Percentiles rank a stretch among this genome's conserved stretches.
These are phyloP conservation scores for Cadophora sp. DNA, from an alignment of 2,329 filamentous ascomycete species.

Conservation along the genomic window DNA sequence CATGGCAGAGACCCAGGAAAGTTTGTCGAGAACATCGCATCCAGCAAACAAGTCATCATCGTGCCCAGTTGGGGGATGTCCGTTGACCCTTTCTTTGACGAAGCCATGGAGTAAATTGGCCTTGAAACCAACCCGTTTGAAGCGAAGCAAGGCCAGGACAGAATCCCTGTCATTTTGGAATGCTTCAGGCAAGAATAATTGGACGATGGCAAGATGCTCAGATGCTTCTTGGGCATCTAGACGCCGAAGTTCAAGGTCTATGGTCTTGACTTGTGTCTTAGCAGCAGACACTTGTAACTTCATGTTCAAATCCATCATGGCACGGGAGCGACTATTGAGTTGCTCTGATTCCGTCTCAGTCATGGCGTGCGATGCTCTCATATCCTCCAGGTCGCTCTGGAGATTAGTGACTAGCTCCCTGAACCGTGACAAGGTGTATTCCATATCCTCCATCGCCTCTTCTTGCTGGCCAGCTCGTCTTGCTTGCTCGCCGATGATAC, in stretches of 20 bases:
- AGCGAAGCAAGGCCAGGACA: slow-evolving; percentile 85
- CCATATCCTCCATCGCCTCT: slow-evolving; percentile 81
- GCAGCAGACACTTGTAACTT: slow-evolving; percentile 89
- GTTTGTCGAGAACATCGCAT: slow-evolving; percentile 83
- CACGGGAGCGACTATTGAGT: slow-evolving; percentile 83
- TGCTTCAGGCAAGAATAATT: slow-evolving; percentile 85
- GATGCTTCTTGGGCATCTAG: slow-evolving; percentile 88
- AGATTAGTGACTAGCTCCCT: slow-evolving; percentile 85
- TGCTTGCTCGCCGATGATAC: slow-evolving; percentile 80
- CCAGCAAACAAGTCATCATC: slow-evolving; percentile 82
- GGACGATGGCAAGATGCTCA: slow-evolving; percentile 88
- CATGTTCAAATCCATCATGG: slow-evolving; percentile 96
- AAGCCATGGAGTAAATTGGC: slow-evolving; percentile 79
- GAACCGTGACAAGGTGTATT: slow-evolving; percentile 89
- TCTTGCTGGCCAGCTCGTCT: slow-evolving; percentile 79
- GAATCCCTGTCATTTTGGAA: slow-evolving; percentile 84
- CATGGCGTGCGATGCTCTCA: slow-evolving; percentile 89
- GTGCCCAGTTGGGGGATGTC: slow-evolving; percentile 69
- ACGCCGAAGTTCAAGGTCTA: slow-evolving; percentile 86
- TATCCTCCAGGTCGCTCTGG: slow-evolving; percentile 87
- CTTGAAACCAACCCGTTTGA: slow-evolving; percentile 90
- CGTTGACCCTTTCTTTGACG: slow-evolving; percentile 78
- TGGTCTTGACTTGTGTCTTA: slow-evolving; percentile 92
- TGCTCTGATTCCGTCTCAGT: slow-evolving; percentile 94
- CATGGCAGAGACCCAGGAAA: slow-evolving; percentile 83